These are phyloP conservation scores for Colletotrichum incanum DNA, from an alignment of 2,329 filamentous ascomycete species.

Conservation along the genomic window DNA sequence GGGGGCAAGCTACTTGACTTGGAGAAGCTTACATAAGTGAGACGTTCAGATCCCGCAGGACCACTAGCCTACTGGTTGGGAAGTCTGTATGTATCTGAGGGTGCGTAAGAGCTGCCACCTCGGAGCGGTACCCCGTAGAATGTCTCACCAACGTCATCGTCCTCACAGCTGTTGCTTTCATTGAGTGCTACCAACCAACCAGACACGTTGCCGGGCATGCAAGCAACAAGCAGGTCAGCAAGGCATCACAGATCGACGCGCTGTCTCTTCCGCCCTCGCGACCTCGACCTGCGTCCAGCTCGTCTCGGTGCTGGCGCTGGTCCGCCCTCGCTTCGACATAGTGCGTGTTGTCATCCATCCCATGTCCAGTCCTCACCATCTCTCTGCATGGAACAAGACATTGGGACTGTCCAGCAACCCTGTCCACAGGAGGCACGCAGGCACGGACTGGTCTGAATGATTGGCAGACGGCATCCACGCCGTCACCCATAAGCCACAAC, in stretches of 20 bases:
- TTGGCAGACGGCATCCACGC: constrained; percentile 19
- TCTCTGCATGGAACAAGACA: constrained; percentile 25
- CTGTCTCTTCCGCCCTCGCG: background rate
- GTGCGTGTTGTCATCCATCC: constrained; percentile 31
- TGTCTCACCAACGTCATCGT: constrained; percentile 43
- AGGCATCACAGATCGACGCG: constrained; percentile 5
- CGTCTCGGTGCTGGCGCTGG: background rate
- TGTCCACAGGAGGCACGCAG: background rate
- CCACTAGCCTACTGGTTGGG: constrained; percentile 13
- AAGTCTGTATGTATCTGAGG: background rate
- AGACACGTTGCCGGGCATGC: constrained; percentile 7
- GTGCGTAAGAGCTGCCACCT: background rate
- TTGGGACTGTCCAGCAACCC: constrained; percentile 3
- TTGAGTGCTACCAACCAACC: constrained; percentile 16
- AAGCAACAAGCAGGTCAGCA: constrained; percentile 7
- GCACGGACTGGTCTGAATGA: constrained; percentile 16
- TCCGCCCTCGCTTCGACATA: constrained; percentile 17
- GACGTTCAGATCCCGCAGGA: constrained; percentile 4
- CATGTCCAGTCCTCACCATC: constrained; percentile 13
- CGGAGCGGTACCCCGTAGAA: constrained; percentile 16
- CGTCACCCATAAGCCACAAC: constrained; percentile 24
- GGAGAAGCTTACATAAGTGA: background rate
- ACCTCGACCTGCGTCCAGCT: background rate
- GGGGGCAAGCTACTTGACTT: background rate
- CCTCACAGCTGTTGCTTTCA: constrained; percentile 19